phyloP scores from a whole-genome alignment of 257 asterid genomes.

The Przewalskia tangutica region DNA sequence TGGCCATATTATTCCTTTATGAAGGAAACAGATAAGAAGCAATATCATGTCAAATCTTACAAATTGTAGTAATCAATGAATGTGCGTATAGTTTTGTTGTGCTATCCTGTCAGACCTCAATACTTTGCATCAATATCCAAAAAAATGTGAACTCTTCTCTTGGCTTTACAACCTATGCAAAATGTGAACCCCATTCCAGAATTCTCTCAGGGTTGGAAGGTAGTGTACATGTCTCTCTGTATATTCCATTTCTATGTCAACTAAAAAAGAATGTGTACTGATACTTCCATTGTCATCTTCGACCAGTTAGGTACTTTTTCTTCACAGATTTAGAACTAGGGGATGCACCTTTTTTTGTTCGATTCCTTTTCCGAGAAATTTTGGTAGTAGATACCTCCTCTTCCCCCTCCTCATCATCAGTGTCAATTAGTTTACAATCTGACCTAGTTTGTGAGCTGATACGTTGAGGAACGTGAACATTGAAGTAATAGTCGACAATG shows the following conservation, averaged over 20 bases:
- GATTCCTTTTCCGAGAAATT: slow-evolving; percentile 2
- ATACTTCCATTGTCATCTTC: background rate
- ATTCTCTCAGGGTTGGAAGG: background rate
- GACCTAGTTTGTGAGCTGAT: background rate
- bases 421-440: background rate
- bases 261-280: background rate
- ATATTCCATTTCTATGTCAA: background rate
- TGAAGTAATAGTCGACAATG: slow-evolving; percentile 21
- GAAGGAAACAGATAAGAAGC: background rate
- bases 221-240: background rate
- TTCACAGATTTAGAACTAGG: background rate
- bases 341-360: background rate
- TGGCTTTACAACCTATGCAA: background rate
- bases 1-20: background rate
- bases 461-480: slow-evolving; percentile 12
- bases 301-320: slow-evolving; percentile 1
- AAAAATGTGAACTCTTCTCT: background rate
- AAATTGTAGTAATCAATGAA: background rate
- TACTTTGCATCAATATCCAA: background rate
- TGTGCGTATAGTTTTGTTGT: background rate
- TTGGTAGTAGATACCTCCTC: background rate
- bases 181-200: background rate
- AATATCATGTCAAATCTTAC: background rate
- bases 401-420: slow-evolving; percentile 19
- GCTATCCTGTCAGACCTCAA: background rate